Conservation (phyloP, 2,329 filamentous ascomycete species). For the Escovopsis sp. region DNA sequence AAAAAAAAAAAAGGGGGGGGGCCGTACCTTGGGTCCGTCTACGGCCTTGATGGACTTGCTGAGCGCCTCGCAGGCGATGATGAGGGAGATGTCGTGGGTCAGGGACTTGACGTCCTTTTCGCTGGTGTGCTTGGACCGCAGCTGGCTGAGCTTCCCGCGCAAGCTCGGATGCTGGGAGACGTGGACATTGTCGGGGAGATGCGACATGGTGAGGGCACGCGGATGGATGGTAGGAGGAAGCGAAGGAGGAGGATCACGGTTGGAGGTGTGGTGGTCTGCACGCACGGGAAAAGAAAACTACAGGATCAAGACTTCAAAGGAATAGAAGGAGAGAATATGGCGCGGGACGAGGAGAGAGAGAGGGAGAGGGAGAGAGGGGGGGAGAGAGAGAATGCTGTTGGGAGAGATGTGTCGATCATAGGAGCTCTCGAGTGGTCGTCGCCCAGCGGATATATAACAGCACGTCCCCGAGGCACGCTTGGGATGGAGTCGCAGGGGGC, state of each 20-base stretch:
- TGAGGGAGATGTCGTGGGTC: constrained; percentile 72
- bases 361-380: neutral
- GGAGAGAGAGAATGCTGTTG: neutral
- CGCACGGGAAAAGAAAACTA: neutral
- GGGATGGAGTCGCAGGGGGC: too few relatives aligned
- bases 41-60: constrained; percentile 42
- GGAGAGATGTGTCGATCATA: neutral
- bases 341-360: neutral
- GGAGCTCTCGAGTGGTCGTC: neutral
- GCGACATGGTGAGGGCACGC: constrained; percentile 15
- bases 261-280: neutral
- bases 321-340: too few relatives aligned
- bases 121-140: constrained; percentile 57
- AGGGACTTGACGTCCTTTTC: constrained; percentile 66
- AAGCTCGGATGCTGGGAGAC: constrained; percentile 79
- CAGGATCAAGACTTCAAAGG: too few relatives aligned
- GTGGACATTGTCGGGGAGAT: constrained; percentile 50
- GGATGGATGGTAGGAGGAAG: neutral
- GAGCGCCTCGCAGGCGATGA: constrained; percentile 72
- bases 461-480: neutral
- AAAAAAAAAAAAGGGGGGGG: neutral
- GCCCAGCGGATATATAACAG: neutral
- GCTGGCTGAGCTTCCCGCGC: constrained; percentile 74
- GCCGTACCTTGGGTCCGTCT: constrained; percentile 47
- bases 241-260: neutral